phyloP scores from a whole-genome alignment of 129 eudicot species.

The Tagetes erecta region DNA sequence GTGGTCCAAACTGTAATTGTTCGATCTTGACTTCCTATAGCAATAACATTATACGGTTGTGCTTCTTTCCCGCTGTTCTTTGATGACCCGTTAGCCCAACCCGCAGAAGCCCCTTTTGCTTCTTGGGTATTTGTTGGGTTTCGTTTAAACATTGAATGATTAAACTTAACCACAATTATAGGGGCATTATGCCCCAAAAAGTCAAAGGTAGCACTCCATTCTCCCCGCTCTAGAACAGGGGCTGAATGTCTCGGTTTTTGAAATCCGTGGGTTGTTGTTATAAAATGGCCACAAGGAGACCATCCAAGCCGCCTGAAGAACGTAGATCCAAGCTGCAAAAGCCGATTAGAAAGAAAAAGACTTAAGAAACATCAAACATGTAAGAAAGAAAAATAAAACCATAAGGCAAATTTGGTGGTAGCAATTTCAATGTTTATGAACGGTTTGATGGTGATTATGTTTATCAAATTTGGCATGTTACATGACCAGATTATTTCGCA shows the following conservation, averaged over 20 bases:
- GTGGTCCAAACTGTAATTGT: constrained; percentile 99
- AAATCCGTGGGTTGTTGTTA: constrained; percentile 95
- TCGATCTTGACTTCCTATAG: constrained; percentile 98
- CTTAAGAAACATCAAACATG: not conserved
- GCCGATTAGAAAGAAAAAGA: not conserved
- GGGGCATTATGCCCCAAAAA: constrained; percentile 98
- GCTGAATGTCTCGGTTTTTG: constrained; percentile 99
- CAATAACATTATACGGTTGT: constrained; percentile 89
- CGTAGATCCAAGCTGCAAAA: constrained; percentile 91
- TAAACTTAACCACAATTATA: constrained; percentile 88
- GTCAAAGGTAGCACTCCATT: constrained; percentile 98
- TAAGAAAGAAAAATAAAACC: not conserved
- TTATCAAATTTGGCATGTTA: not conserved
- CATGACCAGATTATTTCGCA: not conserved
- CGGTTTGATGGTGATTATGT: not conserved
- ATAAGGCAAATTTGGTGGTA: not conserved
- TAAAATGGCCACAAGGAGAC: constrained; percentile 99
- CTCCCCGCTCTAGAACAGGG: constrained; percentile 98
- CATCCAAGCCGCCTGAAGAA: constrained; percentile 99
- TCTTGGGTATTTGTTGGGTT: constrained; percentile 49
- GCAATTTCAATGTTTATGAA: not conserved
- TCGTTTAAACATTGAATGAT: constrained; percentile 87
- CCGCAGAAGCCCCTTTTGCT: constrained; percentile 57
- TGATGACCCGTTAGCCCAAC: constrained; percentile 82
- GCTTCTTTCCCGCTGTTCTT: constrained; percentile 75